phyloP scores from a whole-genome alignment of 371 early-diverging fungal species.

The Nematocida sp. region DNA sequence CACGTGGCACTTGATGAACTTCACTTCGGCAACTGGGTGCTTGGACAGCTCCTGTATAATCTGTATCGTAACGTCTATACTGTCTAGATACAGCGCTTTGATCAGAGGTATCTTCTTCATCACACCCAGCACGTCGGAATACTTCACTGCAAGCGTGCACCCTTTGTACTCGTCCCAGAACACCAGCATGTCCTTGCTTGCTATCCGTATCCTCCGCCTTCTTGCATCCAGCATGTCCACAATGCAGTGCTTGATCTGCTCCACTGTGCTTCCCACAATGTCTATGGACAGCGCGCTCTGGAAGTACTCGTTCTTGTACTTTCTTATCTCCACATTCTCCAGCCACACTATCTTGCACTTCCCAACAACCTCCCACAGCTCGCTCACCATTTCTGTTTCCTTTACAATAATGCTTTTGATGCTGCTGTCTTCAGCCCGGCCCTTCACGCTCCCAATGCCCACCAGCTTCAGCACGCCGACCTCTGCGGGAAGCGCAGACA shows the following conservation, averaged over 20 bases:
- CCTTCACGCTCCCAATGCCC: constrained; percentile 2
- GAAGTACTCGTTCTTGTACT: constrained; percentile 2
- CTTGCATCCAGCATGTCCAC: constrained; percentile 15
- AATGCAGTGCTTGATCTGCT: not conserved
- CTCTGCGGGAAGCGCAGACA: constrained; percentile 1
- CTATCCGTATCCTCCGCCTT: constrained; percentile 23
- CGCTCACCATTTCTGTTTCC: constrained; percentile 3
- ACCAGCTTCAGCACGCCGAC: not conserved
- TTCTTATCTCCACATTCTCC: not conserved
- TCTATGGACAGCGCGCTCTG: constrained; percentile 13
- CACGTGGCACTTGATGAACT: constrained; percentile 8
- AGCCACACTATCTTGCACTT: not conserved
- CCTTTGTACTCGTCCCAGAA: constrained; percentile 48
- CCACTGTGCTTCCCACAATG: constrained; percentile 28
- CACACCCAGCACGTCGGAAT: constrained; percentile 10
- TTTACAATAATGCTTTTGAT: constrained; percentile 12
- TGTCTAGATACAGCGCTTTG: constrained; percentile 7
- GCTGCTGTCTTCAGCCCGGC: not conserved
- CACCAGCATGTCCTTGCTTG: constrained; percentile 7
- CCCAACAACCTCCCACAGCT: constrained; percentile 19
- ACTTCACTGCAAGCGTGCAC: constrained; percentile 6
- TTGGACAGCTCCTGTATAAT: constrained; percentile 18
- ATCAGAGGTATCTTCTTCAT: constrained; percentile 11
- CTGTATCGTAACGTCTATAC: not conserved
- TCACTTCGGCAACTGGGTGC: constrained; percentile 18